phyloP scores from a whole-genome alignment of 31 red algal species.

The Odonthalia washingtoniensis region DNA sequence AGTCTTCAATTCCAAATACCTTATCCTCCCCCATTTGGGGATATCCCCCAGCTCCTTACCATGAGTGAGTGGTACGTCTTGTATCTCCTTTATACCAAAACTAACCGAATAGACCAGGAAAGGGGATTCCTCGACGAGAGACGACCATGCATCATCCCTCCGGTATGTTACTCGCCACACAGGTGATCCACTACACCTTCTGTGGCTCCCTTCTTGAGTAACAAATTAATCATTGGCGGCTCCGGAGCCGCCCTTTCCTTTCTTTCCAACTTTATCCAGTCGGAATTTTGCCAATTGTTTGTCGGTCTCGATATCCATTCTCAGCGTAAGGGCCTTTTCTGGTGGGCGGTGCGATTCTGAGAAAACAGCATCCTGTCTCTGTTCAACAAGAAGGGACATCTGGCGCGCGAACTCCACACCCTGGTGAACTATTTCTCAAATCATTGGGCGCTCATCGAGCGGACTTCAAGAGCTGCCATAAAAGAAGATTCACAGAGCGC shows the following conservation, averaged over 20 bases:
- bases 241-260: background rate
- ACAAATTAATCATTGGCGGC: background rate
- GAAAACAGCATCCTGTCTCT: conserved; percentile 51
- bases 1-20: conserved; percentile 19
- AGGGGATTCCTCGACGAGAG: background rate
- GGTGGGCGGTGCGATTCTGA: conserved; percentile 34
- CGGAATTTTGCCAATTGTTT: conserved; percentile 41
- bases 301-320: conserved; percentile 41
- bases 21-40: conserved; percentile 14
- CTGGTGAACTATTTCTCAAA: conserved; percentile 41
- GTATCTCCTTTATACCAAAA: background rate
- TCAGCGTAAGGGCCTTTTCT: conserved; percentile 30
- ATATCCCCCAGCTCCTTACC: background rate
- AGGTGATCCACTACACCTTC: background rate
- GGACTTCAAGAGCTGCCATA: conserved; percentile 53
- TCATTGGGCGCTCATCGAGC: conserved; percentile 50
- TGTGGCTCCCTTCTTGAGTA: background rate
- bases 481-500: conserved; percentile 12
- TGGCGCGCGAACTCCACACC: conserved; percentile 26
- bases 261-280: conserved; percentile 6
- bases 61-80: background rate
- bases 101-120: background rate
- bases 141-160: conserved; percentile 16
- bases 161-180: conserved; percentile 22
- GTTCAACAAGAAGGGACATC: conserved; percentile 57